Base-by-base conservation (phyloP, 164 flowering plant genomes). In the Tetrastigma voinierianum region DNA sequence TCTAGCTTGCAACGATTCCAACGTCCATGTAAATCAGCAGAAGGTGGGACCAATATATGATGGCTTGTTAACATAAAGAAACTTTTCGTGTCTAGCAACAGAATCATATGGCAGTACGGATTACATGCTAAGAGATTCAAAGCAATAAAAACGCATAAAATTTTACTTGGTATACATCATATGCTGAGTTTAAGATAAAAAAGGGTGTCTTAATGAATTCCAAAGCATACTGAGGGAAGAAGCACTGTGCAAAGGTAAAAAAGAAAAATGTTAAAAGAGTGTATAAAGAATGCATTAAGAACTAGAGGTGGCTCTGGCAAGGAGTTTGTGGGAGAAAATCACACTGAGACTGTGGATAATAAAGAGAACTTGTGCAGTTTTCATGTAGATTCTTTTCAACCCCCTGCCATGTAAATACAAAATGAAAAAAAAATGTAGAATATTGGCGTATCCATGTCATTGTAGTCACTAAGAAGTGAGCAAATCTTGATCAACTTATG, bases 101-200 rank as follows among this genome's bases (percentile, higher is more conserved):
- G 46, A 10, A 67, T 45, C 10, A 43, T 25, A 32, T 52, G 19
- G 16, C 20, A 61, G 2, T 10, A 25, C n/a, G n/a, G n/a, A n/a
- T n/a, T n/a, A n/a, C n/a, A n/a, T n/a, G n/a, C n/a, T n/a, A n/a
- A n/a, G n/a, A n/a, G n/a, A n/a, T n/a, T n/a, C n/a, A n/a, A n/a
- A n/a, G n/a, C n/a, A n/a, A n/a, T n/a, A n/a, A n/a, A n/a, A n/a
- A n/a, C n/a, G n/a, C n/a, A n/a, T n/a, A n/a, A 67, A n/a, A 18
- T n/a, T 68, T 72, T 83, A 91, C 97, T 70, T 91, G 97, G 77
- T 23, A 92, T 15, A 86, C 87, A 65, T 95, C 99, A 68, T 95
- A 95, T 47, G 97, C 99, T 14, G 99, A 69, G 78, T 95, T 95
- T 67, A 95, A 72, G 69, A 95, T 74, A 70, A 92, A 95, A 64